A percentile compares a stretch with the other conserved stretches of the same genome.
phyloP scores from a whole-genome alignment of 2,329 filamentous ascomycete species.

The Curvularia sp. region DNA sequence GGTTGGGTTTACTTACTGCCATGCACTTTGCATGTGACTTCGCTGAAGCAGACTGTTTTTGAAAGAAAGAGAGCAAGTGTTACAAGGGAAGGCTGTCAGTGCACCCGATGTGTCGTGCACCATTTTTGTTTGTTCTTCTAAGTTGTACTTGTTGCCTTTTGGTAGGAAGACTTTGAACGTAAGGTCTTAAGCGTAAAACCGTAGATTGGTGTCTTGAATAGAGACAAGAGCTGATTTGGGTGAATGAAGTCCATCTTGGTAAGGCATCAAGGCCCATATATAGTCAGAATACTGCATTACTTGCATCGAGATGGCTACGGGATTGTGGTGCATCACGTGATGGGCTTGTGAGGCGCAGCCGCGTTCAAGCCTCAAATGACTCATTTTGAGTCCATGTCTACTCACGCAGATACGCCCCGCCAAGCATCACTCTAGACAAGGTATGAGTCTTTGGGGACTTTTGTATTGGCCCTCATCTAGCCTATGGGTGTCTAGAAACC shows the following conservation, averaged over 20 bases:
- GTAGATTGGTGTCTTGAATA: neutral
- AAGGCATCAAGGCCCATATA: constrained; percentile 1
- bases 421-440: neutral
- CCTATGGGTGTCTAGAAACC: neutral
- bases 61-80: constrained; percentile 8
- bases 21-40: constrained; percentile 7
- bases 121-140: constrained; percentile 4
- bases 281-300: neutral
- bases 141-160: neutral
- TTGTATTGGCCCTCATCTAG: neutral
- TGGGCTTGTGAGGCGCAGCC: neutral
- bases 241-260: neutral
- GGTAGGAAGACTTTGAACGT: neutral
- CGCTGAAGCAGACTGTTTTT: constrained; percentile 2
- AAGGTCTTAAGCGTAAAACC: no score
- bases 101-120: neutral
- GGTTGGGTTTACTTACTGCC: constrained; percentile 5
- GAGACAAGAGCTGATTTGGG: neutral
- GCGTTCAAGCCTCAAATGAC: constrained; percentile 3
- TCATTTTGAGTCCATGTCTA: constrained; percentile 3
- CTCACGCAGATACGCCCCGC: neutral
- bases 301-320: neutral
- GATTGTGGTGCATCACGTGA: neutral
- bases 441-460: neutral
- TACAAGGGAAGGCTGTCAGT: constrained; percentile 8